Base-by-base conservation (phyloP, 768 basidiomycete genomes). In the Hericium rajendrae region DNA sequence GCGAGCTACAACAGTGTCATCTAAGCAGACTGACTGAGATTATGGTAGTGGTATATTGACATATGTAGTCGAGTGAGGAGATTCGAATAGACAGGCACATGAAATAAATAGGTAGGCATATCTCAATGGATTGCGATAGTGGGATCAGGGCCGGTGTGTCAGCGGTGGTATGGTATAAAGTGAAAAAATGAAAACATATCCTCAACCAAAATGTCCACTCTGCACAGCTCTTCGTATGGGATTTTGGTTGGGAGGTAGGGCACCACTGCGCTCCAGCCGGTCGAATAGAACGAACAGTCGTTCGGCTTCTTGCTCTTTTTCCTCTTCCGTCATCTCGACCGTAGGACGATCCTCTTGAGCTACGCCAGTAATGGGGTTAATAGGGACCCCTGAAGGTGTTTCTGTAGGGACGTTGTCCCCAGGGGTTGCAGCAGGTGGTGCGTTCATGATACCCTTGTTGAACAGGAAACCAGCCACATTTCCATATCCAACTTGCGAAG, bases 381-480 rank as follows among this genome's bases (percentile, higher is more conserved):
- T 87, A 6, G 76, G 70, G 26, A 74, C 70, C 16, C 76, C 76
- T 8, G 66, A 53, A 9, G 73, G 18, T 1, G 74, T 69, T n/a
- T 57, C 53, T 16, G 61, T n/a, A 2, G 74, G 69, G 4, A 57
- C 66, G 1, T 73, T 67, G 22, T 72, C 68, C 11, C 70, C 62
- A 10, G 49, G 5, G 11, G 18, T 8, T 11, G 49, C 20, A 8
- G 49, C 20, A 5, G 76, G 75, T 1, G 85, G 88, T 6, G 82
- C 79, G 56, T 70, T 78, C 66, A 88, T 76, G 63, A 98, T 78
- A 15, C 93, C 94, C 66, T 93, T 94, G 67, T 88, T 84, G 74
- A 92, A 94, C 24, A 99, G 77, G 77, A 92, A 89, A 0, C 97
- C 97, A 0, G 94, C 92, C 43, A 94, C 92, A 67, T 94, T 94